These are phyloP conservation scores for Suillus luteus DNA, from an alignment of 768 basidiomycete genomes.

Conservation along the genomic window DNA sequence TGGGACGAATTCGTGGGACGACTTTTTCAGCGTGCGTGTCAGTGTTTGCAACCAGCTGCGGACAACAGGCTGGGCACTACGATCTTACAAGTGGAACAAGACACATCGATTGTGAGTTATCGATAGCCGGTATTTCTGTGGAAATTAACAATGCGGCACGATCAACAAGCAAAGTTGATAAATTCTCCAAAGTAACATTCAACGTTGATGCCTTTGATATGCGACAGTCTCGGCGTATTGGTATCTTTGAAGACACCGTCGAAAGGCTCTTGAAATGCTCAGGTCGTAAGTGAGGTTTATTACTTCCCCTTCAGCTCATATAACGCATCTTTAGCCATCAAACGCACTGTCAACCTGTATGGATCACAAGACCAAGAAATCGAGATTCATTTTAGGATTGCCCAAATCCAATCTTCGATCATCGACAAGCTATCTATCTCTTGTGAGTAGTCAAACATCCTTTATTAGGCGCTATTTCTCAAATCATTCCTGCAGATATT, in stretches of 20 bases:
- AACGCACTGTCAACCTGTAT: background rate
- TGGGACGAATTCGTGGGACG: background rate
- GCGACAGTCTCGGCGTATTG: background rate
- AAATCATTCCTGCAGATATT: background rate
- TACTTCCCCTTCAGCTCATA: background rate
- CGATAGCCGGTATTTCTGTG: background rate
- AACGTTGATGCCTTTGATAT: background rate
- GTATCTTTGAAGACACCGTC: background rate
- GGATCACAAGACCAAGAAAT: background rate
- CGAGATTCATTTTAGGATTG: background rate
- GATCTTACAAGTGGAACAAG: slow-evolving; percentile 2
- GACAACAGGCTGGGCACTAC: slow-evolving; percentile 5
- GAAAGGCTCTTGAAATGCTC: background rate
- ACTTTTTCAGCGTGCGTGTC: slow-evolving; percentile 2
- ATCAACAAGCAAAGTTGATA: background rate
- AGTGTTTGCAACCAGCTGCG: background rate
- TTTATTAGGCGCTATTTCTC: background rate
- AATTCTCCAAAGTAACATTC: background rate
- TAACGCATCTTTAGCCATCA: background rate
- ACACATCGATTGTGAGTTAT: background rate
- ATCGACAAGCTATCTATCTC: slow-evolving; percentile 2
- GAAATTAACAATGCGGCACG: background rate
- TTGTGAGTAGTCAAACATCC: background rate
- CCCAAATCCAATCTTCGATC: background rate
- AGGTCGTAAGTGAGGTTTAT: slow-evolving; percentile 1